Base-by-base conservation (phyloP, 805 yeast genomes). In the Ogataea ramenticola region DNA sequence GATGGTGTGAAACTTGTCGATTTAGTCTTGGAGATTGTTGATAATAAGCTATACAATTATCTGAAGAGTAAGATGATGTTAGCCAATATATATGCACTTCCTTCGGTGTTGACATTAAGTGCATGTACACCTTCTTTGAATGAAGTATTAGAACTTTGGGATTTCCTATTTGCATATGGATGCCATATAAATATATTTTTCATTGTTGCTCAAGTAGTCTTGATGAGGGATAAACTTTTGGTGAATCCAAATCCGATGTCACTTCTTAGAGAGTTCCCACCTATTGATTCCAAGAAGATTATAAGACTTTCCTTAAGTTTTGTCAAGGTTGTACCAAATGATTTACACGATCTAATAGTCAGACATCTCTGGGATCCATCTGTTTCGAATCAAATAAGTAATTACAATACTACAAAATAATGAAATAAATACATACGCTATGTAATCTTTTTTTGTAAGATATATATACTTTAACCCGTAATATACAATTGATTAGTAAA, bases 151-250 rank as follows among this genome's bases (percentile, higher is more conserved):
- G 75, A 79, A 46, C 68, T 89, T 16, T 89, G 97, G 97, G 97
- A 89, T 60, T 85, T 89, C 51, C 64, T 88, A 53, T 84, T 89
- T 62, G 95, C 96, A 3, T 89, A 86, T 55, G 97, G 97, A 0
- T 78, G 85, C 17, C 96, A 90, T 56, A 74, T 88, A 80, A 89
- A 90, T 62, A 75, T 90, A 26, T 67, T 90, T 33, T 84, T 88
- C 51, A 78, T 89, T 3, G 86, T 88, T 9, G 91, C 96, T 2
- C 96, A 86, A 58, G 65, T 89, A 20, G 79, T 86, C 4, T 67
- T 82, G 36, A 80, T 84, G 46, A 68, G 96, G 45, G 73, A 79
- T 10, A 64, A 71, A 27, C 65, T 89, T n/a, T 60, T 90, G 44
- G 65, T 65, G 15, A 71, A 82, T 9, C 62, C 60, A 24, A 82